phyloP scores from a whole-genome alignment of 352 stramenopile genomes.

The Phytophthora lateralis region DNA sequence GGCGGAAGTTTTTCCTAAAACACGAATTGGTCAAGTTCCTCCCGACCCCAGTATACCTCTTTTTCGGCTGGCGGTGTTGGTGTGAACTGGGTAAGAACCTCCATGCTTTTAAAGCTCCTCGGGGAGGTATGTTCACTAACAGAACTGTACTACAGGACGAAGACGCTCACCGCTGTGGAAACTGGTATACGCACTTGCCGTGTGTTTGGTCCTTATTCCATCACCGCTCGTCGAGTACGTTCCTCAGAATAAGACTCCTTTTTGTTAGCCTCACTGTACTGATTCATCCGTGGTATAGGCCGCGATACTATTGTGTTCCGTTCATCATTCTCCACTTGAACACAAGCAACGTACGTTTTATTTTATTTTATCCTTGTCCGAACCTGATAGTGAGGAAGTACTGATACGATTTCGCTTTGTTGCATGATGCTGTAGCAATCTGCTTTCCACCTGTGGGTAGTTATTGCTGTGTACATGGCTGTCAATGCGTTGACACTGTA shows the following conservation, averaged over 20 bases:
- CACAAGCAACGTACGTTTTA: slow-evolving; percentile 68
- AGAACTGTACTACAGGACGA: slow-evolving; percentile 36
- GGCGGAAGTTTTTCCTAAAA: slow-evolving; percentile 86
- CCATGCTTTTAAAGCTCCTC: background rate
- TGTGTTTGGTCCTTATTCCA: slow-evolving; percentile 84
- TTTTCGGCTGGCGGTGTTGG: slow-evolving; percentile 67
- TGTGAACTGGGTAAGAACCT: slow-evolving; percentile 61
- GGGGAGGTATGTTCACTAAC: background rate
- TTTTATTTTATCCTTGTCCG: background rate
- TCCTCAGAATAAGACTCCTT: background rate
- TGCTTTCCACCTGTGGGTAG: slow-evolving; percentile 41
- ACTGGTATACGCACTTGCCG: slow-evolving; percentile 71
- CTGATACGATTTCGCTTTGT: slow-evolving; percentile 5
- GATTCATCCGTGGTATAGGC: slow-evolving; percentile 41
- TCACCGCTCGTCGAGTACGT: slow-evolving; percentile 89
- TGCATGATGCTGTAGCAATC: slow-evolving; percentile 58
- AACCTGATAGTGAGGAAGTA: background rate
- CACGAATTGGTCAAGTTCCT: slow-evolving; percentile 74
- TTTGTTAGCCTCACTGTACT: background rate
- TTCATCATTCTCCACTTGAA: slow-evolving; percentile 84
- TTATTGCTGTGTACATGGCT: slow-evolving; percentile 48
- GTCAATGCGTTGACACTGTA: slow-evolving; percentile 77
- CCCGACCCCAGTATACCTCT: slow-evolving; percentile 62
- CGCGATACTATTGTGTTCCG: slow-evolving; percentile 83
- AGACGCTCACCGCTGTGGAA: slow-evolving; percentile 75